phyloP scores from a whole-genome alignment of 306 rosid species.

The Vicia sativa region DNA sequence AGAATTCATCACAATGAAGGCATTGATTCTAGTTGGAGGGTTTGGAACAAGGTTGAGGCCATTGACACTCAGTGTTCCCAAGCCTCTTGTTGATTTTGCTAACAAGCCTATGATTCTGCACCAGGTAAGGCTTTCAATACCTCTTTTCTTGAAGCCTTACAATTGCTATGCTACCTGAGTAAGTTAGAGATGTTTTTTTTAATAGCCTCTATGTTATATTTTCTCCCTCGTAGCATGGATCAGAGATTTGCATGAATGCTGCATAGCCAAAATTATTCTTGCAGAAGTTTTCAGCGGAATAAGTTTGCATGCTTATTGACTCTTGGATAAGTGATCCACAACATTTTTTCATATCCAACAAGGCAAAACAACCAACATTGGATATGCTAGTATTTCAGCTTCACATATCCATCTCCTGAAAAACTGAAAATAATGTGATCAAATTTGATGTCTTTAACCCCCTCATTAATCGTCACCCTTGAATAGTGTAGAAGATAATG shows the following conservation, averaged over 20 bases:
- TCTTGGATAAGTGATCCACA: constrained; percentile 2
- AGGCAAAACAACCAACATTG: neutral
- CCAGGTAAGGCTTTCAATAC: constrained; percentile 64
- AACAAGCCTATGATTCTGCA: constrained; percentile 99
- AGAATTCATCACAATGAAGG: constrained; percentile 79
- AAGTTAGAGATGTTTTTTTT: constrained; percentile 14
- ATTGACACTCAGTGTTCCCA: constrained; percentile 94
- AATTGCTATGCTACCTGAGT: constrained; percentile 1
- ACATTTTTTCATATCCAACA: constrained; percentile 11
- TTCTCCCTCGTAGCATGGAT: constrained; percentile 5
- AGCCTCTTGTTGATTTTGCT: constrained; percentile 99
- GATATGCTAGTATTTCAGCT: too few relatives aligned
- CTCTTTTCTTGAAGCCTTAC: constrained; percentile 24
- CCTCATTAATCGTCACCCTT: too few relatives aligned
- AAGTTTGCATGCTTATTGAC: constrained; percentile 13
- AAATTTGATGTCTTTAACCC: too few relatives aligned
- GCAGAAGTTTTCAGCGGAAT: neutral
- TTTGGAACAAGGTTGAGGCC: constrained; percentile 99
- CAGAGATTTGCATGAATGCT: constrained; percentile 16
- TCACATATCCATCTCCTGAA: too few relatives aligned
- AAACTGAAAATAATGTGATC: too few relatives aligned
- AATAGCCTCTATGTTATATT: constrained; percentile 1
- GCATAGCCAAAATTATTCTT: neutral
- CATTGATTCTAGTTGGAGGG: constrained; percentile 96
- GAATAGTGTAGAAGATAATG: too few relatives aligned